Percentiles rank a stretch among this genome's conserved stretches.
phyloP scores from a whole-genome alignment of 164 flowering plant species.

The Annona squamosa region DNA sequence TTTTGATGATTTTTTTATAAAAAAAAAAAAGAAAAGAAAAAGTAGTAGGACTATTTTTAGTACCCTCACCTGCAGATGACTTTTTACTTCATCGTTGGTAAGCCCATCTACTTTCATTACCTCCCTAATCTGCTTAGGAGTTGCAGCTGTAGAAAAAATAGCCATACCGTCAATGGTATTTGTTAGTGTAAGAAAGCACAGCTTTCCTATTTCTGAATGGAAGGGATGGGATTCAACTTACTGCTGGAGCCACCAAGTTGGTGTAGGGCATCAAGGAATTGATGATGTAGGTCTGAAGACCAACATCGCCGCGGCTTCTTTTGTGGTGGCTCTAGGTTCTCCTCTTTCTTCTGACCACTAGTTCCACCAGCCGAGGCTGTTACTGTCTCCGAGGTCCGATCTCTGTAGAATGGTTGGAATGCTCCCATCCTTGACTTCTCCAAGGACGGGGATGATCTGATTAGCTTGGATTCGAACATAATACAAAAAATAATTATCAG shows the following conservation, averaged over 20 bases:
- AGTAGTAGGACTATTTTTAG: not conserved
- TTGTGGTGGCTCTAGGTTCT: constrained; percentile 30
- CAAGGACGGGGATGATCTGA: not conserved
- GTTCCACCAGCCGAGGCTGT: constrained; percentile 32
- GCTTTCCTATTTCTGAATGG: not conserved
- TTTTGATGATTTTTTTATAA: not conserved
- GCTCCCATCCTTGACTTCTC: constrained; percentile 58
- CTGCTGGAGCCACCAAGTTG: constrained; percentile 95
- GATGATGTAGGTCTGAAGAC: constrained; percentile 81
- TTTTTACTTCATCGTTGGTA: constrained; percentile 94
- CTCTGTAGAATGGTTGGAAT: constrained; percentile 52
- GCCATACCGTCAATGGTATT: not conserved
- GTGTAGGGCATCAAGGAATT: constrained; percentile 69
- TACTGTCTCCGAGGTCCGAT: constrained; percentile 8
- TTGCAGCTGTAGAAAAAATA: constrained; percentile 52
- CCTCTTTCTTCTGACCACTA: constrained; percentile 18
- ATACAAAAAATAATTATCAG: not conserved
- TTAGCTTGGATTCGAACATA: not conserved
- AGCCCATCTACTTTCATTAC: constrained; percentile 96
- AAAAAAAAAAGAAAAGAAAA: too few species aligned
- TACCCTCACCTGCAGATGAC: constrained; percentile 80
- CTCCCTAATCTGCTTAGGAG: constrained; percentile 95
- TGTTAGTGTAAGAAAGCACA: not conserved
- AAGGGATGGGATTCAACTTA: constrained; percentile 13
- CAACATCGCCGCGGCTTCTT: constrained; percentile 76